phyloP scores from a whole-genome alignment of 176 grass and related monocot genomes.

The Ampelocalamus luodianensis region DNA sequence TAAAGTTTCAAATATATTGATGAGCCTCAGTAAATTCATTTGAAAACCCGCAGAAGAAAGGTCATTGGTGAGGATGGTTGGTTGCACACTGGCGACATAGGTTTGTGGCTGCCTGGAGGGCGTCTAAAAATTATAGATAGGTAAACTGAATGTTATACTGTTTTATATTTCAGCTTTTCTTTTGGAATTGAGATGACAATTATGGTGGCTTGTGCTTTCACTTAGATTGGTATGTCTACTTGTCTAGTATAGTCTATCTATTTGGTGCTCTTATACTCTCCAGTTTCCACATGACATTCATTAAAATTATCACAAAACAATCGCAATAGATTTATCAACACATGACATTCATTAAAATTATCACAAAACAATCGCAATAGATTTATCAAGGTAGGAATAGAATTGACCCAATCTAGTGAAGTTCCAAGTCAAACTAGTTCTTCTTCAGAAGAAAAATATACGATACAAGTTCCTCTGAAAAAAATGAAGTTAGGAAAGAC shows the following conservation, averaged over 20 bases:
- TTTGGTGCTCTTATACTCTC: no score
- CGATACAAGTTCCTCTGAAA: no score
- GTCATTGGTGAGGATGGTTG: conserved; percentile 90
- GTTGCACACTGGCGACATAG: conserved; percentile 98
- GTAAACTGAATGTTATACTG: conserved; percentile 35
- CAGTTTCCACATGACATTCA: no score
- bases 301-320: no score
- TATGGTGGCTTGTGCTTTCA: background rate
- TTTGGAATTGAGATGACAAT: background rate
- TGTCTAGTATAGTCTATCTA: background rate
- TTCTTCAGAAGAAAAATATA: no score
- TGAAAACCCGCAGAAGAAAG: conserved; percentile 59
- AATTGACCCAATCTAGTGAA: no score
- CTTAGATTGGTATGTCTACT: background rate
- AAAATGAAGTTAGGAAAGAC: no score
- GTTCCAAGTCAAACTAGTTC: no score
- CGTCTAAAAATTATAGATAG: conserved; percentile 95
- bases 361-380: no score
- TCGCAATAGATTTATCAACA: no score
- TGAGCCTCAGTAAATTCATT: conserved; percentile 27
- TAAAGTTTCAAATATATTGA: background rate
- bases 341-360: no score
- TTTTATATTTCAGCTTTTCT: background rate
- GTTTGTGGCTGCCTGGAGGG: conserved; percentile 91
- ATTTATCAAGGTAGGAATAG: no score